phyloP scores from a whole-genome alignment of 768 basidiomycete genomes.

The Rhodotorula paludigena region DNA sequence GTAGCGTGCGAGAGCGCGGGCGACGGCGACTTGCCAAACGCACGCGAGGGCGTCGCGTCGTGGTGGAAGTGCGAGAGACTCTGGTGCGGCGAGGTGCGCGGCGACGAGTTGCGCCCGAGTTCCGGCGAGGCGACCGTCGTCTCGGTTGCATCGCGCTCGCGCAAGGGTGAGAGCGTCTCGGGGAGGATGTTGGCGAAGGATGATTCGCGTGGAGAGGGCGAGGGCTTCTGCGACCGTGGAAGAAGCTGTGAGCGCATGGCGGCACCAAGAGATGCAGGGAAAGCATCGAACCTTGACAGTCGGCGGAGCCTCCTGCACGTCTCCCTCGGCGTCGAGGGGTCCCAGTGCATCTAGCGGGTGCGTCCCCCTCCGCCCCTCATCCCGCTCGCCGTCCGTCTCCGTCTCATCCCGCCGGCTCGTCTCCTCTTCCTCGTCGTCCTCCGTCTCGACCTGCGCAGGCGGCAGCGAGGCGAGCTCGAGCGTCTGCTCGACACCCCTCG shows the following conservation, averaged over 20 bases:
- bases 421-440: not conserved
- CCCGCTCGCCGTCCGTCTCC: not conserved
- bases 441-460: not conserved
- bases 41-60: conserved; percentile 19
- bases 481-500: too few species aligned
- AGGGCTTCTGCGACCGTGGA: not conserved
- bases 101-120: conserved; percentile 26
- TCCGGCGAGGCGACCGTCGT: conserved; percentile 8
- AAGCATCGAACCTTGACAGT: not conserved
- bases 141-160: not conserved
- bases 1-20: not conserved
- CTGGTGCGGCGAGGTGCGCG: conserved; percentile 4
- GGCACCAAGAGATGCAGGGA: too few species aligned
- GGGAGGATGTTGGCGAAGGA: not conserved
- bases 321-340: not conserved
- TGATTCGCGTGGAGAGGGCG: not conserved
- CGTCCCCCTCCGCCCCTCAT: not conserved
- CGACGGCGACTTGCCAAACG: conserved; percentile 6
- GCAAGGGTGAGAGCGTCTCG: conserved; percentile 22
- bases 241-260: not conserved
- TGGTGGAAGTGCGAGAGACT: not conserved
- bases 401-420: not conserved
- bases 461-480: not conserved
- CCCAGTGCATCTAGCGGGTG: conserved; percentile 25
- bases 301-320: not conserved